Evolutionary conservation across 257 asterid genomes (phyloP).

Genomic region (Cordia subcordata): DNA sequence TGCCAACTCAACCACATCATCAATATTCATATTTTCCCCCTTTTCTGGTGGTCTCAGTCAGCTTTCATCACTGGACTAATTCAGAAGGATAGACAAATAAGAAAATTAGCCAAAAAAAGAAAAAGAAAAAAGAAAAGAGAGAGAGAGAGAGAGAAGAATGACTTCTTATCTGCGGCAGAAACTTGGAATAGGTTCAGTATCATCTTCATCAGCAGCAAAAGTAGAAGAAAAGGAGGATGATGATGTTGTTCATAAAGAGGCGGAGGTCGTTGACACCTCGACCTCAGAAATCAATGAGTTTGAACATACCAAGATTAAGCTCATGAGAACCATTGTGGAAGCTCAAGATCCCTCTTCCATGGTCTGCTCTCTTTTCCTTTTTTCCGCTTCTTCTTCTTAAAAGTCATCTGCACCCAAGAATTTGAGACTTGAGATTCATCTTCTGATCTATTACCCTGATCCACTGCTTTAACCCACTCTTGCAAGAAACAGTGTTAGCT

Average conservation of each 20-base stretch:
- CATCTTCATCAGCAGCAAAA: constrained; percentile 7
- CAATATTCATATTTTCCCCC: too few species aligned
- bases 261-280: background rate
- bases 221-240: constrained; percentile 10
- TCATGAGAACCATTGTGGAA: constrained; percentile 23
- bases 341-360: constrained; percentile 28
- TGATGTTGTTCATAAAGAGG: background rate
- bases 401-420: too few species aligned
- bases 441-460: too few species aligned
- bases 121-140: background rate
- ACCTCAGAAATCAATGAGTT: constrained; percentile 13
- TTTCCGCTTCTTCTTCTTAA: too few species aligned
- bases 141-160: constrained; percentile 41
- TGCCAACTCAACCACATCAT: too few species aligned
- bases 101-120: background rate
- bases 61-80: too few species aligned
- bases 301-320: constrained; percentile 27
- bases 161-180: constrained; percentile 65
- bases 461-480: too few species aligned
- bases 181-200: constrained; percentile 23
- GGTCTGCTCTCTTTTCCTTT: constrained; percentile 17
- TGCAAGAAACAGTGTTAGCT: too few species aligned
- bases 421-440: too few species aligned
- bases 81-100: too few species aligned
- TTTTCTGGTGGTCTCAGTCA: too few species aligned